Evolutionary conservation across 148 eudicot species (phyloP), one percentile per base, ranked within the genome.

Genomic region (Chenopodium formosanum): DNA sequence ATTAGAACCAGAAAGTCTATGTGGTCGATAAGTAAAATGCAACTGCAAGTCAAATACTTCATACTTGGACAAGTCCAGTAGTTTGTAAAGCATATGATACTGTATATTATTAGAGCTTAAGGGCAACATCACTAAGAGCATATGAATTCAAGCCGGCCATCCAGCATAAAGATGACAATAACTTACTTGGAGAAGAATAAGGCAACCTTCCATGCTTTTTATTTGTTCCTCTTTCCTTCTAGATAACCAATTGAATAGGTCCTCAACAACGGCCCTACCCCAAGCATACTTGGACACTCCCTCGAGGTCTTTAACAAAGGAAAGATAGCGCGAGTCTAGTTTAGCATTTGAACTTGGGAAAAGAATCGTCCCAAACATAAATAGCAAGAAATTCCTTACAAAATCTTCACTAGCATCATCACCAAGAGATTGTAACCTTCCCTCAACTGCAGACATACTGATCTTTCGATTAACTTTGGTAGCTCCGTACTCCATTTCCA

Each of bases 171-270:
- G 8, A 64, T 52, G 69, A 14, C 1, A 22, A 83, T 31, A 77
- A 63, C 90, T 85, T 88, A 92, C 94, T 89, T 91, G 97, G 65
- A 92, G 91, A 83, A 92, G 89, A 79, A 91, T 78, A 40, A 92
- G 91, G 83, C 97, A 92, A 2, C 94, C 92, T 56, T 91, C 93
- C 47, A 91, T 83, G 78, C 71, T 79, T 70, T 84, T 85, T 22
- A 56, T 80, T 74, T 86, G 86, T 63, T 74, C 82, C 75, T 87
- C 85, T 79, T 90, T 92, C 58, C 89, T 82, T 68, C 56, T 88
- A 40, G 83, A 81, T 60, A 92, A 68, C 82, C 90, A 87, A 2
- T 80, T 63, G 66, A 77, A 70, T 19, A 91, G 29, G 50, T 91
- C 91, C 73, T 85, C 88, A 9, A 88, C 84, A 37, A 92, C 93